Evolutionary conservation across 768 basidiomycete species (phyloP), one percentile per base, ranked within the genome.

Genomic region (Psilocybe subaeruginosa): DNA sequence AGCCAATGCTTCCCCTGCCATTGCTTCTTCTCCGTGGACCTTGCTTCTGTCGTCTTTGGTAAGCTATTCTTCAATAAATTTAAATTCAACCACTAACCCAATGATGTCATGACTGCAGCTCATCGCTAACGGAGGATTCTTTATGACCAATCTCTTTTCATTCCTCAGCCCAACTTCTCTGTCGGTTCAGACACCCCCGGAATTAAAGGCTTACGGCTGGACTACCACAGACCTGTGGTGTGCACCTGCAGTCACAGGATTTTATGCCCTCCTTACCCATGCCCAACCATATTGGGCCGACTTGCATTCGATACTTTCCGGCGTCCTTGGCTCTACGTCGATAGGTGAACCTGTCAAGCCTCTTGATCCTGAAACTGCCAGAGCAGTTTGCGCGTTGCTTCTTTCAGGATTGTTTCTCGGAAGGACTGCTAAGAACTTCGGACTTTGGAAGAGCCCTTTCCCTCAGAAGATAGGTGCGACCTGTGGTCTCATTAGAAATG

Each of bases 211-310:
- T 0, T 90, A 89, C 59, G 95, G 95, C 11, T 97, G 95, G 95
- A 90, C 87, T 46, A 85, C 87, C 23, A 83, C 86, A 0, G 95
- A 97, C 70, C 72, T 95, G 31, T 97, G 95, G 94, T 85, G 85
- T 73, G 93, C 95, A 8, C 88, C 93, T 6, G 75, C 88, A 65
- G 76, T 88, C 66, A 93, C 93, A 9, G 90, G 80, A 0, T 70
- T 95, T 8, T 95, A 92, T 70, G 88, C 94, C 56, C 83, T 88
- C 59, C 81, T 95, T 54, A 95, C 93, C 8, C 92, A 95, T 64
- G 88, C 91, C 2, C 93, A 96, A 70, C 91, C 93, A 0, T 90
- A 91, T 73, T 95, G 88, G 89, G 84, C 82, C 0, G 85, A 89
- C 30, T 56, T 81, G 43, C 87, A 90, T 64, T 62, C 70, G 4